Evolutionary conservation across 106 monocot species (phyloP).

Genomic region (Dactylorhiza incarnata): DNA sequence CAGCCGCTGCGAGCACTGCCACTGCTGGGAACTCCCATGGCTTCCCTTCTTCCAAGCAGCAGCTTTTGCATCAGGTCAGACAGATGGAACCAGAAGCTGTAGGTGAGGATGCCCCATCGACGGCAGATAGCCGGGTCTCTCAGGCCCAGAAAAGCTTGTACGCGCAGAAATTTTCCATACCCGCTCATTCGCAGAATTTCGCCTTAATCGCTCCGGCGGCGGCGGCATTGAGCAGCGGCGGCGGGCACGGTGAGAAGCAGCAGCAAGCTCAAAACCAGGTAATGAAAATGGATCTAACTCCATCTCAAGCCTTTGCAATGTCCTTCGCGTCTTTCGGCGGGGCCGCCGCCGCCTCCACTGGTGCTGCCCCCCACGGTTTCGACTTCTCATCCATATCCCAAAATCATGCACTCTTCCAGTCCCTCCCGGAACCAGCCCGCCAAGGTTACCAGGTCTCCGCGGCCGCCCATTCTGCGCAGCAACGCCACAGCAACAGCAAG

Average conservation of each 20-base stretch:
- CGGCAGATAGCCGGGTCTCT: constrained; percentile 28
- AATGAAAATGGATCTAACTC: constrained; percentile 36
- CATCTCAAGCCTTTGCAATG: constrained; percentile 68
- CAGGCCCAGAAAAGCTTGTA: constrained; percentile 48
- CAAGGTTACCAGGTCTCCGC: constrained; percentile 45
- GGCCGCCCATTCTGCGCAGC: constrained; percentile 12
- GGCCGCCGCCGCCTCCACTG: constrained; percentile 14
- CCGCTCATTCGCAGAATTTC: constrained; percentile 59
- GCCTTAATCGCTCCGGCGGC: constrained; percentile 41
- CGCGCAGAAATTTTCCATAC: constrained; percentile 44
- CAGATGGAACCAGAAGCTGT: constrained; percentile 29
- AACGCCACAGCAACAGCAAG: constrained; percentile 33
- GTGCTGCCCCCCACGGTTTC: constrained; percentile 26
- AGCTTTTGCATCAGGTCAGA: constrained; percentile 18
- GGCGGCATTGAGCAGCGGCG: constrained; percentile 17
- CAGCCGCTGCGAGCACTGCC: constrained; percentile 6
- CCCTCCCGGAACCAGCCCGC: constrained; percentile 41
- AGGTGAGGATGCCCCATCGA: constrained; percentile 32
- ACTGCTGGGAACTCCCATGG: constrained; percentile 15
- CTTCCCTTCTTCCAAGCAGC: constrained; percentile 22
- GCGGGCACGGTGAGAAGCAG: constrained; percentile 34
- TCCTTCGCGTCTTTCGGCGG: constrained; percentile 50
- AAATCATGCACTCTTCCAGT: constrained; percentile 53
- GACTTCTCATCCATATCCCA: constrained; percentile 67
- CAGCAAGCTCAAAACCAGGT: constrained; percentile 36